Base-by-base conservation (phyloP, 352 stramenopile genomes). In the Globisporangium radiosum region DNA sequence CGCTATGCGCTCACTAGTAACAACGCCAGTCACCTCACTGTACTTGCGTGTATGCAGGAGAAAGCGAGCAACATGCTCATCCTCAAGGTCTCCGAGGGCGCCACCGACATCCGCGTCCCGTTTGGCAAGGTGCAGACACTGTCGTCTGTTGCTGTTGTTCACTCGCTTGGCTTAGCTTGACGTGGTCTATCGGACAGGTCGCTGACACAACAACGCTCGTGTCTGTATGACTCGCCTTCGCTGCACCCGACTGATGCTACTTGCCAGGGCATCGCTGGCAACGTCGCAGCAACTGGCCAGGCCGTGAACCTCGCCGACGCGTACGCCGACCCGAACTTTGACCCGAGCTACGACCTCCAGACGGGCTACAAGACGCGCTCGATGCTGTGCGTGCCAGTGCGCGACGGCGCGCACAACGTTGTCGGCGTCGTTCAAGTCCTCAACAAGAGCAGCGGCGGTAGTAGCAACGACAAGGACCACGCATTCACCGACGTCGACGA, bases 261-360 rank as follows among this genome's bases (percentile, higher is more conserved):
- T 19, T 43, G 2, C 1, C 19, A 94, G 74, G 92, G 92, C 13
- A 90, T 98, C 51, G 88, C 90, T 33, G 94, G 93, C 5, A 88
- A 76, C 5, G 90, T 96, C 14, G 89, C 91, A 0, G 70, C 73
- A 15, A 96, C 75, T 0, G 83, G 84, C 42, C 81, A 92, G 54
- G 59, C 78, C 0, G 76, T 97, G 56, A 97, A 97, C 68, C 96
- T 98, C 53, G 70, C 64, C 6, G 88, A 98, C 63, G 94, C 92
- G 1, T 98, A 98, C 64, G 64, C 90, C n/a, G 92, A 98, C 57
- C 66, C 81, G 1, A 89, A 90, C 55, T 98, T 98, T 64, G 92
- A 98, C 60, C 77, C 75, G 52, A 77, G 94, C 38, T 95, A 97
- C 63, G 93, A 98, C 54, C 73, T 91, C 48, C 72, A 90, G 55